phyloP scores from a whole-genome alignment of 768 basidiomycete species.

The Tylopilus sp. region DNA sequence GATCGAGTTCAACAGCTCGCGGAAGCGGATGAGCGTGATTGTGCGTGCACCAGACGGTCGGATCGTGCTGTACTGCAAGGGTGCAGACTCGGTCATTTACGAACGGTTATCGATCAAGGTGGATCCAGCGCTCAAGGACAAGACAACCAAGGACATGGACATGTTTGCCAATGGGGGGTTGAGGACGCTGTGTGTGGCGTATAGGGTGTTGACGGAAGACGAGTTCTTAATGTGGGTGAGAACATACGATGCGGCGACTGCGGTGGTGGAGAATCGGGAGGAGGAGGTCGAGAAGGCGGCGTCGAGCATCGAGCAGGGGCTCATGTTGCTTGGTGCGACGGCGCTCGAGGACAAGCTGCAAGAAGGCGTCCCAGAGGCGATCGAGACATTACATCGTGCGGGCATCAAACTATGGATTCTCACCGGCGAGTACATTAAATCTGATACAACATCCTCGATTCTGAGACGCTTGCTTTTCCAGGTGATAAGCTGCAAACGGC shows the following conservation, averaged over 20 bases:
- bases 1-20: constrained; percentile 90
- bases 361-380: constrained; percentile 94
- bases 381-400: constrained; percentile 84
- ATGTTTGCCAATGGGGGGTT: constrained; percentile 89
- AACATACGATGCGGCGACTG: constrained; percentile 79
- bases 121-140: constrained; percentile 67
- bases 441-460: background rate
- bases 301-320: constrained; percentile 75
- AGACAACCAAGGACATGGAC: constrained; percentile 87
- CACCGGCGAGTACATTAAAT: constrained; percentile 55
- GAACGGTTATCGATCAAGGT: constrained; percentile 76
- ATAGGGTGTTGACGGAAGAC: constrained; percentile 71
- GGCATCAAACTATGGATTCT: constrained; percentile 99
- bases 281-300: constrained; percentile 90
- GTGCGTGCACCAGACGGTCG: constrained; percentile 81
- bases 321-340: constrained; percentile 89
- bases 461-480: constrained; percentile 21
- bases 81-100: constrained; percentile 96
- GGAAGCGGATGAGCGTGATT: constrained; percentile 95
- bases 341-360: constrained; percentile 97
- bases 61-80: constrained; percentile 88
- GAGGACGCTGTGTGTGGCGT: constrained; percentile 88
- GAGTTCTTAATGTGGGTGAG: constrained; percentile 82
- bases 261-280: constrained; percentile 74
- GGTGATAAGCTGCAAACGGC: constrained; percentile 98